Evolutionary conservation across 2,329 filamentous ascomycete genomes (phyloP).

Genomic region (Clonostachys chloroleuca): DNA sequence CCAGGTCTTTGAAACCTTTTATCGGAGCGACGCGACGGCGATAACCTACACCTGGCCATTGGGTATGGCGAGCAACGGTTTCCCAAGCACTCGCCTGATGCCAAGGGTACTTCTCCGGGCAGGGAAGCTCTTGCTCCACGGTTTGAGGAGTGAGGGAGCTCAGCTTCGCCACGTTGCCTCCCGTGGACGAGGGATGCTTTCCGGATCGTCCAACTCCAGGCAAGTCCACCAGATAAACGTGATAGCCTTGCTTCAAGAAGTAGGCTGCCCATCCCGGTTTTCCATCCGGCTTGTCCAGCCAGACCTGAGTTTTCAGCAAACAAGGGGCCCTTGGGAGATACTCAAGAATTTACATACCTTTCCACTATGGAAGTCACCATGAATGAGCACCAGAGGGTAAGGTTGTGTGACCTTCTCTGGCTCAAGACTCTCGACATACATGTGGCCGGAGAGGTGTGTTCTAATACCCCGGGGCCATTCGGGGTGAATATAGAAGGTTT

Average conservation of each 20-base stretch:
- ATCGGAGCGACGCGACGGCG: not conserved
- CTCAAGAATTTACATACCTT: slow-evolving; percentile 12
- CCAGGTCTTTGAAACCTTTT: no score
- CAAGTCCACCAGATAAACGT: slow-evolving; percentile 24
- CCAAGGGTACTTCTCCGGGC: no score
- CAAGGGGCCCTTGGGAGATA: no score
- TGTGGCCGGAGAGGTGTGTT: slow-evolving; percentile 7
- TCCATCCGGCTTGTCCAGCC: slow-evolving; percentile 35
- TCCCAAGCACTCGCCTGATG: no score
- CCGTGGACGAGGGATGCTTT: slow-evolving; percentile 2
- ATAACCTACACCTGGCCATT: slow-evolving; percentile 10
- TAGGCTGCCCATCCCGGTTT: slow-evolving; percentile 40
- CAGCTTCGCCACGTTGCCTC: not conserved
- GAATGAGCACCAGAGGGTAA: slow-evolving; percentile 23
- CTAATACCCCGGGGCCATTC: no score
- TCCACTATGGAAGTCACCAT: slow-evolving; percentile 27
- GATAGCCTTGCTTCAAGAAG: slow-evolving; percentile 39
- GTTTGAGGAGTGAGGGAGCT: not conserved
- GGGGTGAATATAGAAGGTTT: no score
- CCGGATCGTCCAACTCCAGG: slow-evolving; percentile 29
- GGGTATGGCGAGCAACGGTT: not conserved
- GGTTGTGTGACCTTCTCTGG: slow-evolving; percentile 5
- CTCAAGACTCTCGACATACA: slow-evolving; percentile 27
- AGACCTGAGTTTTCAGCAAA: not conserved
- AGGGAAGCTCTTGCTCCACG: no score